Conservation (phyloP, 2,329 filamentous ascomycete species). For the Drechslerella dactyloides region DNA sequence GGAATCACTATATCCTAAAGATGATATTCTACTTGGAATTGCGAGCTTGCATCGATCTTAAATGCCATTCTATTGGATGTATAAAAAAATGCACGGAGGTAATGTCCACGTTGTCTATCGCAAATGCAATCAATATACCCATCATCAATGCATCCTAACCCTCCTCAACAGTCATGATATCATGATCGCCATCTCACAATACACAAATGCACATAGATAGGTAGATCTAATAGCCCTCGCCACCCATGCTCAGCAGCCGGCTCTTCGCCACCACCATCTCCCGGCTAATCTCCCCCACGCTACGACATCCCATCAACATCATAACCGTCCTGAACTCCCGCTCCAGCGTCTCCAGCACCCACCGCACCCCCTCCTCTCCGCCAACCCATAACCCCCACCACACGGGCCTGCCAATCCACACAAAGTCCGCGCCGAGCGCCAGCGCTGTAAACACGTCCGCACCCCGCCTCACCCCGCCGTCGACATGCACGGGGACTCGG, state of each 20-base stretch:
- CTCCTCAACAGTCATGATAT: no score
- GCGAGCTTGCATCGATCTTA: no score
- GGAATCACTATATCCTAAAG: no score
- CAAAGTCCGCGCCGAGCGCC: slow-evolving; percentile 63
- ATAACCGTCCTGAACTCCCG: slow-evolving; percentile 41
- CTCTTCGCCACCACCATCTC: slow-evolving; percentile 37
- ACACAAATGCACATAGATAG: no score
- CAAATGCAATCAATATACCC: no score
- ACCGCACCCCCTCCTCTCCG: slow-evolving; percentile 35
- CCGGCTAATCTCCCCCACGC: slow-evolving; percentile 25
- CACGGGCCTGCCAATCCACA: slow-evolving; percentile 61
- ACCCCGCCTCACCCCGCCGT: slow-evolving; percentile 66
- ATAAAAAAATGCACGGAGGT: no score
- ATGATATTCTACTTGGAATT: no score
- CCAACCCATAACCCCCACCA: slow-evolving; percentile 61
- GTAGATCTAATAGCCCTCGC: not conserved
- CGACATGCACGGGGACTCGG: slow-evolving; percentile 68
- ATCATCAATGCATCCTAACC: no score
- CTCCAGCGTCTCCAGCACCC: slow-evolving; percentile 39
- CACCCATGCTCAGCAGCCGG: slow-evolving; percentile 29
- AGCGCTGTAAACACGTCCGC: slow-evolving; percentile 67
- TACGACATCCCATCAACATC: slow-evolving; percentile 45
- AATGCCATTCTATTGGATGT: no score
- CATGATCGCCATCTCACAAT: no score
- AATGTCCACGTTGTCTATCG: no score